A percentile compares a stretch with the other conserved stretches of the same genome.
Evolutionary conservation across 1,139 yeast genomes (phyloP).

Genomic region (Sugiyamaella sp.): DNA sequence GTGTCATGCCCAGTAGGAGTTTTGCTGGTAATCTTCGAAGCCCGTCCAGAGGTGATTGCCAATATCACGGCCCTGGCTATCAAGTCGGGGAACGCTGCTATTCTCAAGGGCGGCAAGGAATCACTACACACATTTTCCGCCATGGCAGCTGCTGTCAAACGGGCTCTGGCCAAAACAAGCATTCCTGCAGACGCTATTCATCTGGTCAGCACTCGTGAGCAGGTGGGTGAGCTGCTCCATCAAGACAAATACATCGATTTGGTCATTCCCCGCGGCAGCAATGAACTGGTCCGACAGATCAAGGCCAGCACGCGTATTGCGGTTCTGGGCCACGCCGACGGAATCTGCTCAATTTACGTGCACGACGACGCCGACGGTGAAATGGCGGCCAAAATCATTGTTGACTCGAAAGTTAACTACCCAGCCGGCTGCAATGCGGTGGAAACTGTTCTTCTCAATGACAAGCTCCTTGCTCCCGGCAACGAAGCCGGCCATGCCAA

Average conservation of each 20-base stretch:
- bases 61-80: conserved; percentile 94
- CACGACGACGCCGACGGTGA: conserved; percentile 73
- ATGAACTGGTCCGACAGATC: conserved; percentile 82
- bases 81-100: conserved; percentile 91
- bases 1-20: conserved; percentile 96
- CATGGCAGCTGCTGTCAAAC: conserved; percentile 72
- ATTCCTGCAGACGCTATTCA: conserved; percentile 85
- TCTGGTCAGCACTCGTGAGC: conserved; percentile 84
- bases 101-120: conserved; percentile 96
- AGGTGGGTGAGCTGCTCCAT: conserved; percentile 76
- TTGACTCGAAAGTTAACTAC: conserved; percentile 92
- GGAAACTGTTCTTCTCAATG: conserved; percentile 78
- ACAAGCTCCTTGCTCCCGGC: conserved; percentile 47
- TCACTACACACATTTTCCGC: conserved; percentile 80
- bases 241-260: conserved; percentile 92
- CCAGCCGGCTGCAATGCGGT: conserved; percentile 99
- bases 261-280: conserved; percentile 97
- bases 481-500: conserved; percentile 44
- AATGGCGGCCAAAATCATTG: conserved; percentile 72
- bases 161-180: conserved; percentile 59
- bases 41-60: conserved; percentile 98
- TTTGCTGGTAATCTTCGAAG: conserved; percentile 86
- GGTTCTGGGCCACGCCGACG: conserved; percentile 98
- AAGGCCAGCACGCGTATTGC: conserved; percentile 91
- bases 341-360: conserved; percentile 86